Percentiles rank a stretch among this genome's conserved stretches.
Conservation (phyloP, 371 early-diverging fungal species). For the Fennellomyces sp. region DNA sequence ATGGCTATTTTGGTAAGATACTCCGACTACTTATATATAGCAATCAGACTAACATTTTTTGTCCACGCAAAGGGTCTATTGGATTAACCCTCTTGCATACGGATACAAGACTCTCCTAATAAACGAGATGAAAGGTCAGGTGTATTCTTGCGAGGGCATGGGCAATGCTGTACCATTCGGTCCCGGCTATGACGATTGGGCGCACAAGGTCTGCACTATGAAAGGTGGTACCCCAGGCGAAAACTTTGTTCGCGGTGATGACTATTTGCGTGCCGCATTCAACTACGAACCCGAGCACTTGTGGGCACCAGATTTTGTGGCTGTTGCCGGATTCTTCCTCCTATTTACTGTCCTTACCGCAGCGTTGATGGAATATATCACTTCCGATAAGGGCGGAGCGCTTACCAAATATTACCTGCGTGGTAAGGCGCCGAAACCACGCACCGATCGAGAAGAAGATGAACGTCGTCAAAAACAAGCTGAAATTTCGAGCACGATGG, state of each 20-base stretch:
- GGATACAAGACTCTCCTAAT: slow-evolving; percentile 64
- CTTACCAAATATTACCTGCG: slow-evolving; percentile 49
- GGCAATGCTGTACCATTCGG: no score
- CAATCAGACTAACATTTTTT: background rate
- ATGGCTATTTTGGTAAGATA: slow-evolving; percentile 53
- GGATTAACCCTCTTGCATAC: slow-evolving; percentile 69
- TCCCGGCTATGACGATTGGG: no score
- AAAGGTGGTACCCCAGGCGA: no score
- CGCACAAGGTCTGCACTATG: no score
- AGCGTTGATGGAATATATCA: slow-evolving; percentile 40
- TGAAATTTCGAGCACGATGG: slow-evolving; percentile 18
- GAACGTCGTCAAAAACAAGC: slow-evolving; percentile 28
- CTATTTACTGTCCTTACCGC: slow-evolving; percentile 41
- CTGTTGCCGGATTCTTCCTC: slow-evolving; percentile 41
- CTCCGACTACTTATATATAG: no score
- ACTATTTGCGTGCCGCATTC: slow-evolving; percentile 45
- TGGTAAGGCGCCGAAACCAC: slow-evolving; percentile 22
- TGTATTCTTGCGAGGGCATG: no score
- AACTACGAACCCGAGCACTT: slow-evolving; percentile 35
- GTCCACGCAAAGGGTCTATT: slow-evolving; percentile 23
- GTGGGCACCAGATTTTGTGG: slow-evolving; percentile 59
- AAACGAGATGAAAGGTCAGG: no score
- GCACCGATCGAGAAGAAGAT: slow-evolving; percentile 12
- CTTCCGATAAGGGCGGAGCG: slow-evolving; percentile 40
- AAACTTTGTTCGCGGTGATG: slow-evolving; percentile 51